A percentile compares a stretch with the other conserved stretches of the same genome.
These are phyloP conservation scores for Podospora sp. DNA, from an alignment of 495 filamentous ascomycete species.

Conservation along the genomic window DNA sequence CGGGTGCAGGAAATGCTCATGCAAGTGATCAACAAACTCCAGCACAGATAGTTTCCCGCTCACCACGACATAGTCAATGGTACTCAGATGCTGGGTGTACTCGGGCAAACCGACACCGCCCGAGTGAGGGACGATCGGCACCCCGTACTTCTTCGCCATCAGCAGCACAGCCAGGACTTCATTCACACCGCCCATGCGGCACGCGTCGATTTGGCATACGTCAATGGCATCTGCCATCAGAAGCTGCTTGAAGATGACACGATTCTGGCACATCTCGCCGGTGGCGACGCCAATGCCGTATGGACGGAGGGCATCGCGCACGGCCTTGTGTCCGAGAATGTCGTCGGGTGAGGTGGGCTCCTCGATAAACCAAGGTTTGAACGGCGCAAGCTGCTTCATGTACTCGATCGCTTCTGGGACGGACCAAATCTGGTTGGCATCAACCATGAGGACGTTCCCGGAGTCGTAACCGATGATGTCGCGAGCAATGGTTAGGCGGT, in stretches of 20 bases:
- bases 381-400: conserved; percentile 81
- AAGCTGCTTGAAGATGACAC: conserved; percentile 92
- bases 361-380: conserved; percentile 96
- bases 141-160: conserved; percentile 81
- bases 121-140: conserved; percentile 86
- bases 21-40: conserved; percentile 91
- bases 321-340: conserved; percentile 82
- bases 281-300: conserved; percentile 84
- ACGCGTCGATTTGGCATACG: conserved; percentile 89
- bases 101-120: conserved; percentile 91
- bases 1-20: conserved; percentile 90
- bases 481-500: conserved; percentile 71
- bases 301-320: conserved; percentile 75
- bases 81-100: conserved; percentile 91
- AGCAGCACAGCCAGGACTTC: conserved; percentile 90
- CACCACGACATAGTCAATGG: conserved; percentile 91
- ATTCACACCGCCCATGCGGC: conserved; percentile 88
- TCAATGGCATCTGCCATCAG: conserved; percentile 78
- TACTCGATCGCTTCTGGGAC: conserved; percentile 89
- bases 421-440: conserved; percentile 94
- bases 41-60: conserved; percentile 77
- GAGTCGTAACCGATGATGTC: conserved; percentile 82
- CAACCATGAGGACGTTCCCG: conserved; percentile 90
- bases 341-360: conserved; percentile 96
- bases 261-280: conserved; percentile 96